Percentiles rank a stretch among this genome's conserved stretches.
Evolutionary conservation across 495 filamentous ascomycete species (phyloP).

Genomic region (Apiosordaria backusii): DNA sequence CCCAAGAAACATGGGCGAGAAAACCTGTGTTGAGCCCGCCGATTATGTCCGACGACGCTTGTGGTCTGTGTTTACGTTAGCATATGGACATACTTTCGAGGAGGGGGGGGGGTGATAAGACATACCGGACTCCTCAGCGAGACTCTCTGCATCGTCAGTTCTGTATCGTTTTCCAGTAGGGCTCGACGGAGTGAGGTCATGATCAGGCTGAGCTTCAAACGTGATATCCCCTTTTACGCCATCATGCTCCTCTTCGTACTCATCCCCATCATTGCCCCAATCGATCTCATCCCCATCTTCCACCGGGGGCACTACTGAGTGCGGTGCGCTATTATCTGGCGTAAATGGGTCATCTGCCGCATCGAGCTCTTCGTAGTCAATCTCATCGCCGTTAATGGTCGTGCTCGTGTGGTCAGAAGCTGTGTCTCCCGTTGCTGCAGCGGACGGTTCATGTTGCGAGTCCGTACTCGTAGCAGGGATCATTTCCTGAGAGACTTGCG

Average conservation of each 20-base stretch:
- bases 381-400: slow-evolving; percentile 47
- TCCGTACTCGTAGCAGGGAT: slow-evolving; percentile 15
- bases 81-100: neutral
- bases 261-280: slow-evolving; percentile 41
- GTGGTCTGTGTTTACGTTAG: slow-evolving; percentile 39
- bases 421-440: slow-evolving; percentile 8
- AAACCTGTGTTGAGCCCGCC: slow-evolving; percentile 14
- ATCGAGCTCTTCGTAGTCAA: slow-evolving; percentile 45
- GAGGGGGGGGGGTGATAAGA: neutral
- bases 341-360: slow-evolving; percentile 18
- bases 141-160: slow-evolving; percentile 31
- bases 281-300: slow-evolving; percentile 41
- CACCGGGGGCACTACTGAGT: neutral
- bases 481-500: slow-evolving; percentile 8
- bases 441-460: neutral
- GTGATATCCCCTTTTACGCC: slow-evolving; percentile 29
- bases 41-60: slow-evolving; percentile 51
- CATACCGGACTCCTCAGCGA: slow-evolving; percentile 43
- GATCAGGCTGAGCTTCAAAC: slow-evolving; percentile 20
- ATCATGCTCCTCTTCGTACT: slow-evolving; percentile 24
- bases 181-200: slow-evolving; percentile 14
- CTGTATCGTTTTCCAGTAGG: slow-evolving; percentile 28
- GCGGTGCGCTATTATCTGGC: neutral
- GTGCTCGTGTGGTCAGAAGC: slow-evolving; percentile 35
- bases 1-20: neutral